Conservation (phyloP, 164 flowering plant species). For the Magnolia sinica region DNA sequence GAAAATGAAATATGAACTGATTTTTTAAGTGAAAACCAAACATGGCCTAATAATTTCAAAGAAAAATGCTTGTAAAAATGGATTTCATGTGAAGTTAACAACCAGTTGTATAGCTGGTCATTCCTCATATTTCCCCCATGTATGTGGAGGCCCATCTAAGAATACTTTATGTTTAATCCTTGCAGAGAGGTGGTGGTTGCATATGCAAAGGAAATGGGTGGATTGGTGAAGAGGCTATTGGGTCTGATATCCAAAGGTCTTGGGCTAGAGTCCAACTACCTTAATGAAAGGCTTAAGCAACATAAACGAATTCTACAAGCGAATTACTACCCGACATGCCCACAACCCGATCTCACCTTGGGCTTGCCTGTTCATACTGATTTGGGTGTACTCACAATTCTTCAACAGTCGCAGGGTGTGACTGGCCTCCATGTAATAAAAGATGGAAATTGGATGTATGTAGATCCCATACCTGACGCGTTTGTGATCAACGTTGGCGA, state of each 20-base stretch:
- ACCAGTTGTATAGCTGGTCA: too few relatives aligned
- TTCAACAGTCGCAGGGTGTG: slow-evolving; percentile 24
- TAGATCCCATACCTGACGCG: slow-evolving; percentile 11
- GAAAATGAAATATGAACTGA: too few relatives aligned
- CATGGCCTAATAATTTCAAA: too few relatives aligned
- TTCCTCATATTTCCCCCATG: too few relatives aligned
- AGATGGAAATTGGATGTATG: slow-evolving; percentile 12
- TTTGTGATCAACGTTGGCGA: slow-evolving; percentile 16
- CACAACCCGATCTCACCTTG: slow-evolving; percentile 20
- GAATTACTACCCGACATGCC: slow-evolving; percentile 32
- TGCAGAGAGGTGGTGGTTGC: slow-evolving; percentile 13
- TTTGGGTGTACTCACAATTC: slow-evolving; percentile 23
- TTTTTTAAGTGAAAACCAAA: too few relatives aligned
- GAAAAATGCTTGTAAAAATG: too few relatives aligned
- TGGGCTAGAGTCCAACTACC: slow-evolving; percentile 23
- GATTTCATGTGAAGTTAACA: too few relatives aligned
- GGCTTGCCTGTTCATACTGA: slow-evolving; percentile 30
- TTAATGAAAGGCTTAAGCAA: slow-evolving; percentile 17
- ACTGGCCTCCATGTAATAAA: slow-evolving; percentile 14
- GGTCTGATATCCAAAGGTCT: slow-evolving; percentile 34
- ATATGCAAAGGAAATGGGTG: slow-evolving; percentile 22
- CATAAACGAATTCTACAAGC: slow-evolving; percentile 4
- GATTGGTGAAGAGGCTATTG: slow-evolving; percentile 19
- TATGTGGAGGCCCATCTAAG: too few relatives aligned
- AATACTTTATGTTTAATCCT: too few relatives aligned